phyloP scores from a whole-genome alignment of 306 rosid species.

The Prunus armeniaca region DNA sequence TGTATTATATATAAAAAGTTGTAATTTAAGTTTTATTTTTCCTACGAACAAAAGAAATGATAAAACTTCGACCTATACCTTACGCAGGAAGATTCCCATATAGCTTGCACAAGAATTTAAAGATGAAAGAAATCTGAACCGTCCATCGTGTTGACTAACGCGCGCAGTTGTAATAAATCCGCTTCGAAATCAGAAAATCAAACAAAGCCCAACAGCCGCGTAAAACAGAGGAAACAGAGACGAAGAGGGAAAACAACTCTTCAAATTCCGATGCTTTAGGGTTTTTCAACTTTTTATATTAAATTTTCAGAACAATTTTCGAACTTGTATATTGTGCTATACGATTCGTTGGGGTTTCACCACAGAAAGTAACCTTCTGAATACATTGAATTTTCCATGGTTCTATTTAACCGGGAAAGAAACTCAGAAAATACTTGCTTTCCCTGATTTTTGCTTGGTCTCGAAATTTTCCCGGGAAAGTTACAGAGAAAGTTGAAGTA shows the following conservation, averaged over 20 bases:
- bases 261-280: not conserved
- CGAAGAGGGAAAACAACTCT: constrained; percentile 6
- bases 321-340: not conserved
- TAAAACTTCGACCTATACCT: not conserved
- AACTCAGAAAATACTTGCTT: not conserved
- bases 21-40: too few relatives aligned
- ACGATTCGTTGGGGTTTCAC: not conserved
- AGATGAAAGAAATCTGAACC: not conserved
- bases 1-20: too few relatives aligned
- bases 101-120: not conserved
- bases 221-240: not conserved
- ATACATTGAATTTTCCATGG: too few relatives aligned
- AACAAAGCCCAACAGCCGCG: not conserved
- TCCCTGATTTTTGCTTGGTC: not conserved
- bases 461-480: constrained; percentile 2
- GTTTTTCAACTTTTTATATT: not conserved
- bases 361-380: too few relatives aligned
- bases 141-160: not conserved
- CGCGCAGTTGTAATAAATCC: not conserved
- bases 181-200: not conserved
- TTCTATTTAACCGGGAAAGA: not conserved
- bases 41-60: too few relatives aligned
- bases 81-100: not conserved
- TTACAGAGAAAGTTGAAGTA: not conserved
- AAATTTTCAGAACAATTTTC: not conserved